Evolutionary conservation across 345 rosid genomes (phyloP).

Genomic region (Gossypium stocksii): DNA sequence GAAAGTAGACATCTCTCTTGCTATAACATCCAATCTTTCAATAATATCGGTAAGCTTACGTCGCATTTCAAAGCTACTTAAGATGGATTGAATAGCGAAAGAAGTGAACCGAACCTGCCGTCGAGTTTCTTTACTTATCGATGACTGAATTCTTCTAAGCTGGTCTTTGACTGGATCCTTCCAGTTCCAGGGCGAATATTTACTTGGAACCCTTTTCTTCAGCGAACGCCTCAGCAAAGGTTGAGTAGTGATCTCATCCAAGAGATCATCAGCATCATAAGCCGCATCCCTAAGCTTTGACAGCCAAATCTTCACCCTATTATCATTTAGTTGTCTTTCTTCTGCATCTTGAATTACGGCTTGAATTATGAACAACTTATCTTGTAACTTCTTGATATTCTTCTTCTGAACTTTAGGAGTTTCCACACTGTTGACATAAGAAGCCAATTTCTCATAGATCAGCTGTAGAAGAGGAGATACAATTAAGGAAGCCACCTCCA

Average conservation of each 20-base stretch:
- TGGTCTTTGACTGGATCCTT: background rate
- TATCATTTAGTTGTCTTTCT: slow-evolving; percentile 11
- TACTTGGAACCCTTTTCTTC: background rate
- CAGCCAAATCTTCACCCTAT: slow-evolving; percentile 19
- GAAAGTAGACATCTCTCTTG: slow-evolving; percentile 1
- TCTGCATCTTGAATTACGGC: slow-evolving; percentile 28
- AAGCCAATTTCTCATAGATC: slow-evolving; percentile 15
- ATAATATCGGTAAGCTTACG: background rate
- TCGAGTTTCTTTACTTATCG: background rate
- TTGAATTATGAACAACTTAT: background rate
- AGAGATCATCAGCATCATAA: slow-evolving; percentile 18
- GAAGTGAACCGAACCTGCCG: background rate
- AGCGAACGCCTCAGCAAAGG: background rate
- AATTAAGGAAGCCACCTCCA: slow-evolving; percentile 14
- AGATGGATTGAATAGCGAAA: background rate
- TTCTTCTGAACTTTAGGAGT: background rate
- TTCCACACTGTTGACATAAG: background rate
- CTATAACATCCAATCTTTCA: slow-evolving; percentile 15
- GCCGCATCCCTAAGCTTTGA: slow-evolving; percentile 15
- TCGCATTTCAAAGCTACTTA: background rate
- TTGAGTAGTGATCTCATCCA: slow-evolving; percentile 10
- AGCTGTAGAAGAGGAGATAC: slow-evolving; percentile 24
- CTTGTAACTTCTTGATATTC: slow-evolving; percentile 9
- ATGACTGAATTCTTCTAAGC: background rate
- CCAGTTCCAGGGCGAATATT: background rate